phyloP scores from a whole-genome alignment of 139 green algal species.

The Marvania coccoides region DNA sequence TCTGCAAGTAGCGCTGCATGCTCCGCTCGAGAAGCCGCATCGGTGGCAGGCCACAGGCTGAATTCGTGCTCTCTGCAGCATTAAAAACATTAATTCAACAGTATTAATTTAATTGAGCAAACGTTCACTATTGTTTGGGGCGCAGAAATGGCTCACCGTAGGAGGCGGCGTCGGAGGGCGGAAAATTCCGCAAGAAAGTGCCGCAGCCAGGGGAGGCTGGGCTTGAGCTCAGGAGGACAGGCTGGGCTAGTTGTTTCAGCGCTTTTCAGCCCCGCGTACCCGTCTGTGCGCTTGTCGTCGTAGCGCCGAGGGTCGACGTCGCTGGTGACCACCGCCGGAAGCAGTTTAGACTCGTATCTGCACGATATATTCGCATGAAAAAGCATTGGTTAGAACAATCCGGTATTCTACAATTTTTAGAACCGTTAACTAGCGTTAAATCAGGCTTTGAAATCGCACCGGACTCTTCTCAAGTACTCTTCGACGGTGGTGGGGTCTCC shows the following conservation, averaged over 20 bases:
- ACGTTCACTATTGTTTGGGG: too few relatives aligned
- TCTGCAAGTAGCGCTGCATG: background rate
- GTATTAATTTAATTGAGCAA: too few relatives aligned
- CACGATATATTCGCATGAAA: background rate
- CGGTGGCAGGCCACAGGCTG: background rate
- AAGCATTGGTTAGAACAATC: too few relatives aligned
- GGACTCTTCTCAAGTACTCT: slow-evolving; percentile 51
- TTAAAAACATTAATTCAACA: background rate
- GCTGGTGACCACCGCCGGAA: slow-evolving; percentile 28
- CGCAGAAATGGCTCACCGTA: background rate
- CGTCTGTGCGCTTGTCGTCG: background rate
- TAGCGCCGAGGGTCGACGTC: background rate
- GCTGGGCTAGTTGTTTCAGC: background rate
- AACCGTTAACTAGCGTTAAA: background rate
- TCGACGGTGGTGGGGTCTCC: slow-evolving; percentile 36
- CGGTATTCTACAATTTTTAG: too few relatives aligned
- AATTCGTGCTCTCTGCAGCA: slow-evolving; percentile 9
- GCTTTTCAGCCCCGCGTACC: background rate
- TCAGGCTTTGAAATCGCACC: too few relatives aligned
- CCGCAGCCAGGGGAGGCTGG: slow-evolving; percentile 17
- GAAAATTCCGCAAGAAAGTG: slow-evolving; percentile 18
- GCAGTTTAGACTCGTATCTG: slow-evolving; percentile 31
- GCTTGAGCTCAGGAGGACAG: background rate
- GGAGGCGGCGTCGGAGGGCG: background rate
- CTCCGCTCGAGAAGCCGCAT: background rate